These are phyloP conservation scores for Candida sp. DNA, from an alignment of 1,139 yeast species.

Conservation along the genomic window DNA sequence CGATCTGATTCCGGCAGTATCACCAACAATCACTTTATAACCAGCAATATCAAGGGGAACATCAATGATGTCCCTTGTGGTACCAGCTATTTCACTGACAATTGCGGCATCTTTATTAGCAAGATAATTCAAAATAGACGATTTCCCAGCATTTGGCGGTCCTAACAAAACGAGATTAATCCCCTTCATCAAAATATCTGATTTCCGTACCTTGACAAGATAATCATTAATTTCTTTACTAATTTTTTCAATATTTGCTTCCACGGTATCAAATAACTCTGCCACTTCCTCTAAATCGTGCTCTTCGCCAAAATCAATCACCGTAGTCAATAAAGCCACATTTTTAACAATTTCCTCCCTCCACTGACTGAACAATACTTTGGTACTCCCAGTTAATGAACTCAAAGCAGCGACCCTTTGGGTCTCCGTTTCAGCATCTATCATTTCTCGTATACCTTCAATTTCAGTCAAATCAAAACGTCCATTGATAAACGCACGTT, in stretches of 20 bases:
- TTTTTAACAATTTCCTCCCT: slow-evolving; percentile 59
- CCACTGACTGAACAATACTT: slow-evolving; percentile 59
- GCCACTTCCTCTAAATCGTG: slow-evolving; percentile 70
- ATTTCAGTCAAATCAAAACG: slow-evolving; percentile 72
- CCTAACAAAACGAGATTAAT: slow-evolving; percentile 75
- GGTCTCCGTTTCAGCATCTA: slow-evolving; percentile 92
- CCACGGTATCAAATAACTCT: slow-evolving; percentile 49
- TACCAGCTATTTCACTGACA: slow-evolving; percentile 90
- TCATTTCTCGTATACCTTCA: slow-evolving; percentile 86
- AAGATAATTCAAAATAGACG: slow-evolving; percentile 71
- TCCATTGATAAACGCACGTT: slow-evolving; percentile 75
- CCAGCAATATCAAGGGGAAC: slow-evolving; percentile 82
- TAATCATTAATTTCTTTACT: slow-evolving; percentile 45
- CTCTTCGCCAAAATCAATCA: slow-evolving; percentile 96
- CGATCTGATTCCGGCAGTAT: slow-evolving; percentile 90
- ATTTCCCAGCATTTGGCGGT: slow-evolving; percentile 97
- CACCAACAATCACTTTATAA: slow-evolving; percentile 78
- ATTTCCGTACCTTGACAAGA: slow-evolving; percentile 48
- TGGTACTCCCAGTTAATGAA: slow-evolving; percentile 70
- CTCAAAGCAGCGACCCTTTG: slow-evolving; percentile 76
- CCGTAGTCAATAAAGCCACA: slow-evolving; percentile 77
- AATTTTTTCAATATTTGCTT: slow-evolving; percentile 35
- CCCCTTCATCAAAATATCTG: slow-evolving; percentile 71
- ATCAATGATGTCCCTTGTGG: slow-evolving; percentile 88
- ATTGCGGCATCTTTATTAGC: slow-evolving; percentile 86